Evolutionary conservation across 1,284 basidiomycete species (phyloP).

Genomic region (Amylostereum areolatum): DNA sequence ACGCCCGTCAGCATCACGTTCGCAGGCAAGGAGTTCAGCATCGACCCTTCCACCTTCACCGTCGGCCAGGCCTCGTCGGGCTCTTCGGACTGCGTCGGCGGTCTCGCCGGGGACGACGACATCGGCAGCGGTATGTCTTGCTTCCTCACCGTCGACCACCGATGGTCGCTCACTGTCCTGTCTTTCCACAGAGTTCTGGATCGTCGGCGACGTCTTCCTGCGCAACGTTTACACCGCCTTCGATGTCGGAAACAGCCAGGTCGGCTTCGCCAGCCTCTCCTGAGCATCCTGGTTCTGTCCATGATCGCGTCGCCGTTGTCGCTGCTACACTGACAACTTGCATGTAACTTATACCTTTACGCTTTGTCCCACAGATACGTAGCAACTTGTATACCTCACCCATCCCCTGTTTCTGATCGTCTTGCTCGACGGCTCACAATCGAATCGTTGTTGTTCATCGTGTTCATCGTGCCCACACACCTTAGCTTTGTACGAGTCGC

Average conservation of each 20-base stretch:
- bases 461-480: too few relatives aligned
- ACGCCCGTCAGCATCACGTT: conserved; percentile 18
- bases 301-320: too few relatives aligned
- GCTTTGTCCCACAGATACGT: too few relatives aligned
- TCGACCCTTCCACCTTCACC: conserved; percentile 19
- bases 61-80: conserved; percentile 15
- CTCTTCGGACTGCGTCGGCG: conserved; percentile 13
- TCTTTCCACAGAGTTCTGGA: conserved; percentile 16
- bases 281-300: neutral
- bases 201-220: conserved; percentile 24
- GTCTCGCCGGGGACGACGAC: conserved; percentile 11
- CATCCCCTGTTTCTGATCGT: too few relatives aligned
- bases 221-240: conserved; percentile 17
- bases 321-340: too few relatives aligned
- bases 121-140: neutral
- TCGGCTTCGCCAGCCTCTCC: conserved; percentile 12
- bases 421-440: too few relatives aligned
- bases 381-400: too few relatives aligned
- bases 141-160: too few relatives aligned
- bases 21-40: conserved; percentile 13
- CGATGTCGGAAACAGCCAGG: conserved; percentile 12
- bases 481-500: too few relatives aligned
- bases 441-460: too few relatives aligned
- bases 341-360: too few relatives aligned
- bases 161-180: neutral